A percentile compares a stretch with the other conserved stretches of the same genome.
Conservation (phyloP, 1,284 basidiomycete genomes). For the Xanthoconium separans region DNA sequence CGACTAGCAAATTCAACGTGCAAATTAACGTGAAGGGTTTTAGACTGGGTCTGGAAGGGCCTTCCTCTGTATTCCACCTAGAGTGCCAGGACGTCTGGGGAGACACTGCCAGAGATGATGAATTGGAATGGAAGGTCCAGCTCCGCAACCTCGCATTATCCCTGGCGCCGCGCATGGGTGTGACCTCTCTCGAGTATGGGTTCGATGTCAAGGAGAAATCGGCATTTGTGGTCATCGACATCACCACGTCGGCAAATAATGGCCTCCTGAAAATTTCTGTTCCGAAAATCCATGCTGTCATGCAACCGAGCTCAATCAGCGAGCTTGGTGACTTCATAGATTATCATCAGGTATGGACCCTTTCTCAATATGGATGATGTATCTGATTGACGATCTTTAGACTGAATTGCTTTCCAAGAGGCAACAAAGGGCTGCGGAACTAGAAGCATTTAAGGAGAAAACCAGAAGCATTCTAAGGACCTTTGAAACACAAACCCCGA, state of each 20-base stretch:
- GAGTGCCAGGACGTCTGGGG: constrained; percentile 75
- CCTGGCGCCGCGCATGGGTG: constrained; percentile 55
- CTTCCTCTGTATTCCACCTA: constrained; percentile 67
- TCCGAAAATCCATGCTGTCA: constrained; percentile 82
- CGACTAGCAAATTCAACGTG: constrained; percentile 39
- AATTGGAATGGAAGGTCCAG: constrained; percentile 56
- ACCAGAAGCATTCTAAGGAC: constrained; percentile 70
- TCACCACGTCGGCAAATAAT: constrained; percentile 37
- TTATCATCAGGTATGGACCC: constrained; percentile 63
- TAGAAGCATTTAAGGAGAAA: constrained; percentile 82
- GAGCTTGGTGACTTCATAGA: constrained; percentile 87
- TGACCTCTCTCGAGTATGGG: constrained; percentile 33
- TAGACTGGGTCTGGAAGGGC: constrained; percentile 71
- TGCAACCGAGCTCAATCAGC: constrained; percentile 88
- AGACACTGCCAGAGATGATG: constrained; percentile 45
- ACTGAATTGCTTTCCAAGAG: constrained; percentile 72
- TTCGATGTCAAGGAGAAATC: constrained; percentile 67
- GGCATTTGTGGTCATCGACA: constrained; percentile 81
- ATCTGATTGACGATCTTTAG: constrained; percentile 37
- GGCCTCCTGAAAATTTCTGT: constrained; percentile 56
- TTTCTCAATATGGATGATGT: not conserved
- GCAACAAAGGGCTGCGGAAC: constrained; percentile 71
- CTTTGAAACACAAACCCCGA: constrained; percentile 59
- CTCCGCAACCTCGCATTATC: constrained; percentile 74
- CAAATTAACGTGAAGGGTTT: constrained; percentile 75